Percentiles rank a stretch among this genome's conserved stretches.
Conservation (phyloP, 148 eudicot genomes). For the Heliosperma pusillum region DNA sequence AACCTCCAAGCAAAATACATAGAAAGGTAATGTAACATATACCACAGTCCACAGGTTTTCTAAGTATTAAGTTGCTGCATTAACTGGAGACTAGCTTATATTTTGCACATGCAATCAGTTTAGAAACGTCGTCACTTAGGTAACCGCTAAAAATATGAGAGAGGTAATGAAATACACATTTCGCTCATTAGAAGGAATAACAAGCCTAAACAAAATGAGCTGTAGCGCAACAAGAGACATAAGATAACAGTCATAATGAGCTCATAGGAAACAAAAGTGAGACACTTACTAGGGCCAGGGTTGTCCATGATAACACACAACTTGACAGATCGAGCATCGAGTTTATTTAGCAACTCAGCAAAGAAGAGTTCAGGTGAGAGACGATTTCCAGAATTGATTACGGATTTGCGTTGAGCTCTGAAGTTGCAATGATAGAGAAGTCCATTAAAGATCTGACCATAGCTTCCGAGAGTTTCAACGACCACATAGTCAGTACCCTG, state of each 20-base stretch:
- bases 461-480: constrained; percentile 4
- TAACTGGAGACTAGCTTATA: too few species aligned
- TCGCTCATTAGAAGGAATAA: neutral
- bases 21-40: too few species aligned
- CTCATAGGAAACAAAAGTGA: neutral
- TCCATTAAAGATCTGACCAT: neutral
- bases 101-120: too few species aligned
- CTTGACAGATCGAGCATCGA: neutral
- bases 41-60: too few species aligned
- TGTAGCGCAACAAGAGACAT: neutral
- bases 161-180: neutral
- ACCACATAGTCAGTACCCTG: constrained; percentile 4
- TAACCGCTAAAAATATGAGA: too few species aligned
- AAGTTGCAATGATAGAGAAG: constrained; percentile 3
- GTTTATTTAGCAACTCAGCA: neutral
- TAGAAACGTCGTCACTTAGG: too few species aligned
- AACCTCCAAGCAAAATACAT: too few species aligned
- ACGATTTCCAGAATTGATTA: neutral
- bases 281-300: neutral
- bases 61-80: too few species aligned
- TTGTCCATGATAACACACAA: neutral
- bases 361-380: neutral
- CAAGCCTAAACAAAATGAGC: neutral
- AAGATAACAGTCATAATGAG: neutral
- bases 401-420: neutral